Percentiles rank a stretch among this genome's conserved stretches.
These are phyloP conservation scores for Trametes coccinea DNA, from an alignment of 768 basidiomycete genomes.

Conservation along the genomic window DNA sequence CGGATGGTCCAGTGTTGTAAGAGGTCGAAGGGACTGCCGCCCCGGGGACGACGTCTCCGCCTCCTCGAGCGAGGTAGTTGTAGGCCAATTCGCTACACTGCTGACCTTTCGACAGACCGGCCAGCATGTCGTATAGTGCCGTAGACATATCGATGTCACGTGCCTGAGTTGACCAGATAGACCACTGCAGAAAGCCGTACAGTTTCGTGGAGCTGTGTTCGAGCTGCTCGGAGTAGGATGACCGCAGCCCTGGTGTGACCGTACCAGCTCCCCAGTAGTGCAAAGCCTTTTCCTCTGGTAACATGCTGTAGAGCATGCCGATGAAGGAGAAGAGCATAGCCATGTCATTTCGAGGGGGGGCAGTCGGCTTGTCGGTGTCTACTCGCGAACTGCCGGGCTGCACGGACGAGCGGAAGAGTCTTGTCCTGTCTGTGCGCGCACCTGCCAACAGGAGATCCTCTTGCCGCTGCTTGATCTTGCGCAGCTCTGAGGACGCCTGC, in stretches of 20 bases:
- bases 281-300: slow-evolving; percentile 73
- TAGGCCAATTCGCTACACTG: slow-evolving; percentile 85
- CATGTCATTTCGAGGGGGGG: slow-evolving; percentile 74
- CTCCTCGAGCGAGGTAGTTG: slow-evolving; percentile 84
- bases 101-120: slow-evolving; percentile 79
- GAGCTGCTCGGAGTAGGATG: slow-evolving; percentile 56
- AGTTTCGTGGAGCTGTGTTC: slow-evolving; percentile 67
- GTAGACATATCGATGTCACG: slow-evolving; percentile 73
- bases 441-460: slow-evolving; percentile 78
- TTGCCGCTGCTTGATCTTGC: slow-evolving; percentile 87
- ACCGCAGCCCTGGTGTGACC: slow-evolving; percentile 39
- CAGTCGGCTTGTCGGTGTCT: slow-evolving; percentile 35
- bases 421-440: slow-evolving; percentile 62
- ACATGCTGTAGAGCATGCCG: slow-evolving; percentile 73
- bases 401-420: slow-evolving; percentile 46
- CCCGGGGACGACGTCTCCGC: slow-evolving; percentile 65
- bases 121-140: slow-evolving; percentile 87
- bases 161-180: slow-evolving; percentile 79
- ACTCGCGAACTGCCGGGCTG: slow-evolving; percentile 19
- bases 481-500: slow-evolving; percentile 76
- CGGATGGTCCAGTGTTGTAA: slow-evolving; percentile 48
- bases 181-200: slow-evolving; percentile 85
- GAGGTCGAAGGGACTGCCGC: slow-evolving; percentile 46
- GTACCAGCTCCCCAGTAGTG: slow-evolving; percentile 83
- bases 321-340: slow-evolving; percentile 83